phyloP scores from a whole-genome alignment of 2,329 filamentous ascomycete genomes.

The Shiraia sp. region DNA sequence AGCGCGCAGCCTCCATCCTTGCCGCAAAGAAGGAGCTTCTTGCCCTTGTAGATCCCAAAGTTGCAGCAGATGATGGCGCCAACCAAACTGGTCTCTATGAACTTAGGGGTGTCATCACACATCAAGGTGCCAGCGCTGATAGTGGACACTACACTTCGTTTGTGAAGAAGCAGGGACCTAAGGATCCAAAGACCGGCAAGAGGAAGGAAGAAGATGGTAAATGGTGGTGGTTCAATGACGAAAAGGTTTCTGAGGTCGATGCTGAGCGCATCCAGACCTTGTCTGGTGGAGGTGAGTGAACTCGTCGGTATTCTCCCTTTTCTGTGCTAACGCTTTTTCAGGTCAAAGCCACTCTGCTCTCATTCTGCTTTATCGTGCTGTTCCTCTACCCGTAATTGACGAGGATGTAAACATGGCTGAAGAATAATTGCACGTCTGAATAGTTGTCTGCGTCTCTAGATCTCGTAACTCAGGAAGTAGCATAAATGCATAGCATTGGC shows the following conservation, averaged over 20 bases:
- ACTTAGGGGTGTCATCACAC: conserved; percentile 89
- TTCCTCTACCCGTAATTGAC: conserved; percentile 65
- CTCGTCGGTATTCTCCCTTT: not conserved
- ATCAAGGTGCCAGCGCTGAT: conserved; percentile 95
- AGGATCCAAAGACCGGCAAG: conserved; percentile 77
- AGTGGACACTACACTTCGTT: conserved; percentile 98
- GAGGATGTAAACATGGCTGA: conserved; percentile 47
- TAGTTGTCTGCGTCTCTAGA: conserved; percentile 10
- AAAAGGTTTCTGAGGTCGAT: conserved; percentile 91
- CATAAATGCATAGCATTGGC: conserved; percentile 26
- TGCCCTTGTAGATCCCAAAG: conserved; percentile 72
- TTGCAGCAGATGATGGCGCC: conserved; percentile 76
- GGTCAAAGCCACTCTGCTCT: conserved; percentile 80
- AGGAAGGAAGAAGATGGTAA: conserved; percentile 82
- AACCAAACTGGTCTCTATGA: conserved; percentile 97
- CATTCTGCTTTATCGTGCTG: conserved; percentile 77
- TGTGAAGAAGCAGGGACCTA: conserved; percentile 82
- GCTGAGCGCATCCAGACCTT: conserved; percentile 89
- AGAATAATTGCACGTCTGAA: conserved; percentile 3
- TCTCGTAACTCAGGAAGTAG: conserved; percentile 8
- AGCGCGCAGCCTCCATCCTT: conserved; percentile 74
- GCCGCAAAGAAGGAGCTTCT: conserved; percentile 87
- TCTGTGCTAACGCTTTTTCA: conserved; percentile 27
- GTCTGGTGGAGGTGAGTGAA: conserved; percentile 74
- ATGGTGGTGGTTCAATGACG: conserved; percentile 99